Conservation (phyloP, 2,329 filamentous ascomycete genomes). For the Colletotrichum horii region DNA sequence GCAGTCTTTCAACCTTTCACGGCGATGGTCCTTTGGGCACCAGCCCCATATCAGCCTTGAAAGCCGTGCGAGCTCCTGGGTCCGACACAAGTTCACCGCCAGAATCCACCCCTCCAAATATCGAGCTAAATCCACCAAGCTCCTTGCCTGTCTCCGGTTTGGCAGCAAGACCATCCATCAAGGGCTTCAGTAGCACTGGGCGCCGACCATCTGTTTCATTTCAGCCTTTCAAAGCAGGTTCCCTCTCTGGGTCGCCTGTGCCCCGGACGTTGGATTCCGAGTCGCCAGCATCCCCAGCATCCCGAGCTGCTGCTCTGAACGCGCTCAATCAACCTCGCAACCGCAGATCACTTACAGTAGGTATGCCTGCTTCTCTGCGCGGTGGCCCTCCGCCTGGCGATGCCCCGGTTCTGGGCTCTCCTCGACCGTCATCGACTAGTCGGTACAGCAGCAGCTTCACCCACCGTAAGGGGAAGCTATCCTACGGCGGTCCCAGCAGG, state of each 20-base stretch:
- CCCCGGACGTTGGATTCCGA: conserved; percentile 55
- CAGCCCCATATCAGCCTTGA: conserved; percentile 84
- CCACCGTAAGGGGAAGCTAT: conserved; percentile 79
- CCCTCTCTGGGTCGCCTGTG: conserved; percentile 86
- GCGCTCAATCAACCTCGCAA: conserved; percentile 66
- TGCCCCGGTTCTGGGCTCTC: conserved; percentile 75
- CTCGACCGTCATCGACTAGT: conserved; percentile 77
- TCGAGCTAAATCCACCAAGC: conserved; percentile 51
- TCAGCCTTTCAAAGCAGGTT: conserved; percentile 95
- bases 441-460: conserved; percentile 95
- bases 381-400: conserved; percentile 68
- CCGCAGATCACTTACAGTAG: conserved; percentile 74
- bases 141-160: conserved; percentile 56
- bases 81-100: conserved; percentile 68
- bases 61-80: conserved; percentile 67
- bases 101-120: conserved; percentile 52
- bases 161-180: conserved; percentile 39
- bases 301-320: conserved; percentile 52
- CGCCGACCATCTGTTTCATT: conserved; percentile 87
- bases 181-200: conserved; percentile 57
- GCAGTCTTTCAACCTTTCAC: conserved; percentile 88
- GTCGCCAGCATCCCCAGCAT: conserved; percentile 58
- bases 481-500: conserved; percentile 75
- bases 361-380: conserved; percentile 76
- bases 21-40: conserved; percentile 78